Percentiles rank a stretch among this genome's conserved stretches.
Evolutionary conservation across 768 basidiomycete species (phyloP).

Genomic region (Austroboletus festivus): DNA sequence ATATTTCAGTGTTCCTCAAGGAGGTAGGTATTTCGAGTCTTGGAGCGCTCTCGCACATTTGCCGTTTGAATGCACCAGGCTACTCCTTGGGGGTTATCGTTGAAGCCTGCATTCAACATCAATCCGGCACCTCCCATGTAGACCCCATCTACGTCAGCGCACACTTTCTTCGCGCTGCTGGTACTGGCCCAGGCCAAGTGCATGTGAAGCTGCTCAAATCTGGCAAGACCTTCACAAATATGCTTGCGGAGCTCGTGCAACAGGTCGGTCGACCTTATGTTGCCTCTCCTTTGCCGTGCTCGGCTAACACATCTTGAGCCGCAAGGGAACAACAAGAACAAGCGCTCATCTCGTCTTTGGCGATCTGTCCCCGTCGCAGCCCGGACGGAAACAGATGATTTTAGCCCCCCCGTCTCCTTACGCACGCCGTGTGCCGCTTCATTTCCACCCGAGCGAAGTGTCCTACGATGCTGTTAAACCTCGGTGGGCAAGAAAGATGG

Average conservation of each 20-base stretch:
- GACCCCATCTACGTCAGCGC: conserved; percentile 62
- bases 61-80: conserved; percentile 35
- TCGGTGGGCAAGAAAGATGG: conserved; percentile 36
- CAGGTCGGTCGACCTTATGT: conserved; percentile 36
- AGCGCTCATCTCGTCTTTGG: conserved; percentile 58
- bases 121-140: conserved; percentile 43
- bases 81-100: conserved; percentile 55
- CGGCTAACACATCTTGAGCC: background rate
- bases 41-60: background rate
- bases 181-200: conserved; percentile 42
- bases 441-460: conserved; percentile 48
- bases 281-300: background rate
- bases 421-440: conserved; percentile 56
- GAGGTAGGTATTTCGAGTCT: conserved; percentile 36
- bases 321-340: conserved; percentile 45
- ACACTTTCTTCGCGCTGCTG: conserved; percentile 51
- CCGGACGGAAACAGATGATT: conserved; percentile 16
- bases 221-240: conserved; percentile 53
- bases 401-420: conserved; percentile 53
- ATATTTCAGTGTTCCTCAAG: conserved; percentile 46
- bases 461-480: conserved; percentile 19
- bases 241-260: conserved; percentile 60
- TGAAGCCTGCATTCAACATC: conserved; percentile 52
- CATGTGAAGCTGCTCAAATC: conserved; percentile 45
- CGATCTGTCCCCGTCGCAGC: conserved; percentile 35